Percentiles rank a stretch among this genome's conserved stretches.
Conservation (phyloP, 441 rosid species). For the Viola pubescens region DNA sequence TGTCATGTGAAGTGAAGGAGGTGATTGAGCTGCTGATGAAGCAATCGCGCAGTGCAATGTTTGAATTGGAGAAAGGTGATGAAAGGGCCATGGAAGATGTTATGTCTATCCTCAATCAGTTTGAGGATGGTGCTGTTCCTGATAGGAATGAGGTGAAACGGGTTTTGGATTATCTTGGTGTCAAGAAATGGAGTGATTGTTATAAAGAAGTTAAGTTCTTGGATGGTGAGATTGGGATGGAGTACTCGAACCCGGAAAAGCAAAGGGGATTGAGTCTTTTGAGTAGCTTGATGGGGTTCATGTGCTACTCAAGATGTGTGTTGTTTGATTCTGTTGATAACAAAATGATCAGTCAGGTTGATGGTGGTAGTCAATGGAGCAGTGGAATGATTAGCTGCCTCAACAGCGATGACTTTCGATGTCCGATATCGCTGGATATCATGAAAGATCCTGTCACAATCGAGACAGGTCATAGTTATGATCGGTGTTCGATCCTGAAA, state of each 20-base stretch:
- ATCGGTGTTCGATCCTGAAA: conserved; percentile 53
- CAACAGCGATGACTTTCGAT: conserved; percentile 54
- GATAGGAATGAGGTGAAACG: conserved; percentile 22
- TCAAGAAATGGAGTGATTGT: conserved; percentile 57
- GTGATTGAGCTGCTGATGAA: conserved; percentile 34
- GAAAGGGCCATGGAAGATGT: conserved; percentile 29
- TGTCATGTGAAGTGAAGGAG: conserved; percentile 50
- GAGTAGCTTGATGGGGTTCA: conserved; percentile 52
- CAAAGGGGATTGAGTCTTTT: conserved; percentile 23
- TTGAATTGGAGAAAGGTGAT: conserved; percentile 38
- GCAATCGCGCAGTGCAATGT: conserved; percentile 46
- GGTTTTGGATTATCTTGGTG: conserved; percentile 43
- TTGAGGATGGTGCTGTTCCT: conserved; percentile 42
- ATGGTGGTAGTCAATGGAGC: conserved; percentile 5
- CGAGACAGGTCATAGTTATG: conserved; percentile 71
- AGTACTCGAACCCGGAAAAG: conserved; percentile 25
- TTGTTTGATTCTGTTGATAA: conserved; percentile 35
- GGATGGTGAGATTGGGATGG: conserved; percentile 38
- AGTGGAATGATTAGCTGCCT: conserved; percentile 22
- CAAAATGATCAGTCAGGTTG: conserved; percentile 16
- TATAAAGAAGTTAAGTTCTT: conserved; percentile 46
- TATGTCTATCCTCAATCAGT: conserved; percentile 31
- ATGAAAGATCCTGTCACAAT: conserved; percentile 73
- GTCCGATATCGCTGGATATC: conserved; percentile 71
- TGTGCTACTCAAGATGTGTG: conserved; percentile 57